Conservation (phyloP, 805 yeast species). For the Monosporozyma siamensis region DNA sequence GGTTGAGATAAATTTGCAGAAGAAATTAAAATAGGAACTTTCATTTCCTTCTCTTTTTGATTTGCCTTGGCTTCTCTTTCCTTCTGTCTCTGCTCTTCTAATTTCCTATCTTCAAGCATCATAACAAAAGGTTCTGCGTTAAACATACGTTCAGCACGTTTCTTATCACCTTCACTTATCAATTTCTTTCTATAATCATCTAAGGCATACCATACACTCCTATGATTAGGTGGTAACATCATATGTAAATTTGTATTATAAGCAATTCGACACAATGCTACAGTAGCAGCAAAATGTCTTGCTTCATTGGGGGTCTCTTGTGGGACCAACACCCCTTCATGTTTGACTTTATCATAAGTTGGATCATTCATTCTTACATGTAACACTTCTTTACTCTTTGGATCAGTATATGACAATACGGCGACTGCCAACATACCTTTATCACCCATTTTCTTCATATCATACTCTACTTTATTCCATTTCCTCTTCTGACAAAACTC, state of each 20-base stretch:
- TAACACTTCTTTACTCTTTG: conserved; percentile 66
- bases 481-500: conserved; percentile 82
- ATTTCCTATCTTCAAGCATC: conserved; percentile 46
- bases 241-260: conserved; percentile 75
- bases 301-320: conserved; percentile 85
- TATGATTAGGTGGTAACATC: conserved; percentile 79
- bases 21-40: conserved; percentile 39
- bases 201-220: conserved; percentile 65
- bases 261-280: conserved; percentile 70
- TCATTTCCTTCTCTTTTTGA: conserved; percentile 42
- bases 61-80: conserved; percentile 39
- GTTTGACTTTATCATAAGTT: conserved; percentile 32
- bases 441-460: conserved; percentile 44
- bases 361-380: conserved; percentile 46
- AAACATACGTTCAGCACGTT: conserved; percentile 44
- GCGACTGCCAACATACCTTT: conserved; percentile 61
- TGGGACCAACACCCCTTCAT: conserved; percentile 42
- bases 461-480: conserved; percentile 82
- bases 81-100: conserved; percentile 35
- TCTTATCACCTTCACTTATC: conserved; percentile 35
- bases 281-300: conserved; percentile 82
- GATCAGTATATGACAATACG: conserved; percentile 60
- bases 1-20: conserved; percentile 2
- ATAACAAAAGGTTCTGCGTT: conserved; percentile 71
- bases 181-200: conserved; percentile 49